Evolutionary conservation across 306 rosid species (phyloP), one percentile per base, ranked within the genome.

Genomic region (Alnus rubra): DNA sequence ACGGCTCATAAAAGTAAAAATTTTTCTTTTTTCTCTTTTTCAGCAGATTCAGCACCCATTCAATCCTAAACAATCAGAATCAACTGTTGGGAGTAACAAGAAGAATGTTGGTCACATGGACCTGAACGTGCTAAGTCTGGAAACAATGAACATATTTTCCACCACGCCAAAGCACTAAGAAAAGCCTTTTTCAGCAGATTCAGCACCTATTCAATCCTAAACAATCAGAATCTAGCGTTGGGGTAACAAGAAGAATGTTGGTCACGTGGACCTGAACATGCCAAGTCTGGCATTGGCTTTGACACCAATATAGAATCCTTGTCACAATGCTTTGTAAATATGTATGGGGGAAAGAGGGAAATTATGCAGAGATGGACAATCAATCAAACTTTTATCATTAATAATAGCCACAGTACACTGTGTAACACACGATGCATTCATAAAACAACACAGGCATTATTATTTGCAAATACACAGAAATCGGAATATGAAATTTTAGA

Each of bases 401-500:
- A 75, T 63, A 87, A 86, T 77, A 80, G 77, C 33, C 64, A 86
- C 78, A 55, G 28, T 60, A 76, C 28, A 23, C 35, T 79, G 68
- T 81, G 82, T 80, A 76, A 85, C 90, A 92, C 92, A 83, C 81
- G 81, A 79, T 54, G 77, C 89, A 84, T 48, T 65, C 72, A 70
- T 47, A 78, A 78, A 77, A 58, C 18, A 82, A 53, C 35, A 82
- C 83, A 83, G 81, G 69, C 69, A 77, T 78, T 81, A 83, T 72
- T 84, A 82, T 84, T 48, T 84, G 87, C 84, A 86, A 75, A 55
- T 82, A 84, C 77, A 77, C 78, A 82, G 82, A 86, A 83, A 83
- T 74, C 69, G 78, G 77, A 60, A 81, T 78, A 67, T 54, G 68
- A 81, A 82, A 82, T 75, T 78, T 28, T 76, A 81, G 75, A 50